Evolutionary conservation across 1,284 basidiomycete species (phyloP).

Genomic region (Sporisorium sorghi): DNA sequence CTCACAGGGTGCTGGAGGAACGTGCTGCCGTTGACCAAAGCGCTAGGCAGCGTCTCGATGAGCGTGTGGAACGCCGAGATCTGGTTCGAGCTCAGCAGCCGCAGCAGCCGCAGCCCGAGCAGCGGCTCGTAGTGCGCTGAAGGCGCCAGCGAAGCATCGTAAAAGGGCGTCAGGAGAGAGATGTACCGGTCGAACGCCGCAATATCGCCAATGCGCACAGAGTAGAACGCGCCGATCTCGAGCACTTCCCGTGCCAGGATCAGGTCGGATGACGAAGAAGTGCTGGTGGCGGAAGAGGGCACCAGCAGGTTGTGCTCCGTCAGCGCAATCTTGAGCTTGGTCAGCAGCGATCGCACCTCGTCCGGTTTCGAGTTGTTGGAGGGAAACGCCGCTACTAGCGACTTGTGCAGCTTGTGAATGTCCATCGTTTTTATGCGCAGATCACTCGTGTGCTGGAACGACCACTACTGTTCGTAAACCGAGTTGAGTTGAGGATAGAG

Average conservation of each 20-base stretch:
- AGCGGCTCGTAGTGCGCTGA: conserved; percentile 89
- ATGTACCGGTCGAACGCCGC: conserved; percentile 95
- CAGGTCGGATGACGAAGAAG: conserved; percentile 18
- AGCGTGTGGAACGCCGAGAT: conserved; percentile 99
- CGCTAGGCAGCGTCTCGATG: conserved; percentile 82
- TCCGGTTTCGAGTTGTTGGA: conserved; percentile 24
- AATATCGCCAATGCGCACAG: conserved; percentile 86
- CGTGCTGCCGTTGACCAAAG: conserved; percentile 50
- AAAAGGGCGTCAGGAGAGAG: conserved; percentile 90
- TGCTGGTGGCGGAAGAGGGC: conserved; percentile 71
- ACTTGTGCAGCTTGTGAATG: conserved; percentile 29
- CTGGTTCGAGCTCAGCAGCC: conserved; percentile 92
- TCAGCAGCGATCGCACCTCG: conserved; percentile 47
- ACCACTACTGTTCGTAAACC: no score
- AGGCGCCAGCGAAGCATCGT: conserved; percentile 78
- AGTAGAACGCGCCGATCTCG: conserved; percentile 93
- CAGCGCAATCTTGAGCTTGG: conserved; percentile 76
- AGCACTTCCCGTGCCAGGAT: conserved; percentile 82
- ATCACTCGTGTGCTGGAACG: neutral
- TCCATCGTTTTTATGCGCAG: conserved; percentile 14
- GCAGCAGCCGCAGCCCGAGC: conserved; percentile 91
- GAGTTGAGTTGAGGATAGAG: neutral
- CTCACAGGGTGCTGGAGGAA: conserved; percentile 68
- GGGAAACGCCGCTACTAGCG: conserved; percentile 34
- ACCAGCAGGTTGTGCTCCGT: conserved; percentile 80